Evolutionary conservation across 2,329 filamentous ascomycete species (phyloP), one percentile per base, ranked within the genome.

Genomic region (Anisogramma anomala): DNA sequence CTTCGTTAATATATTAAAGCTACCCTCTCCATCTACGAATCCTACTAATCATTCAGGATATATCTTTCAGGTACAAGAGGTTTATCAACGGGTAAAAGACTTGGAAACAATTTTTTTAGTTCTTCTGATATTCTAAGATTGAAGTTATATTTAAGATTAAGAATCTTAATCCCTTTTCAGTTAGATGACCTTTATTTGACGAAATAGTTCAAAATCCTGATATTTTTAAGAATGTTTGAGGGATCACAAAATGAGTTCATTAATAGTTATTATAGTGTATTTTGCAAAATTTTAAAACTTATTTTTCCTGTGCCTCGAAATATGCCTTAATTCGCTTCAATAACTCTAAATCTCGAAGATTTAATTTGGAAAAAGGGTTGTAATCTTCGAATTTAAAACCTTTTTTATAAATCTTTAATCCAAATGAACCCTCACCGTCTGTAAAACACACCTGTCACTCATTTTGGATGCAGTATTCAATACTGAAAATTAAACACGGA

Each of bases 401-500:
- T 35, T 43, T 37, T 39, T 34, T 39, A 31, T 26, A 27, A 35
- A 32, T 32, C 30, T 45, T 39, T 39, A 38, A 15, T 31, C 30
- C 30, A 18, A 32, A 32, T 32, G 30, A 32, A 14, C 30, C 30
- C 30, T 32, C 30, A 32, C 30, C 30, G 14, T 32, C 30, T 5
- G 30, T 32, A 14, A 32, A 32, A 32, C n/a, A n/a, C n/a, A n/a
- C 30, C 30, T 32, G 30, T 32, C 15, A 32, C 15, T 36, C 34
- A 44, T 23, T 26, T 23, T 34, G 35, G 36, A 39, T 44, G 31
- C 27, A 46, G 32, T 43, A 34, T n/a, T n/a, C n/a, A 33, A 34
- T 14, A 15, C 35, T 42, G 46, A 42, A 45, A 48, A 39, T 46
- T 43, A 41, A 45, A 41, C 43, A 47, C 22, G 6, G 9, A 23